These are phyloP conservation scores for Paramecium biaurelia DNA, from an alignment of 73 alveolate species.

Conservation along the genomic window DNA sequence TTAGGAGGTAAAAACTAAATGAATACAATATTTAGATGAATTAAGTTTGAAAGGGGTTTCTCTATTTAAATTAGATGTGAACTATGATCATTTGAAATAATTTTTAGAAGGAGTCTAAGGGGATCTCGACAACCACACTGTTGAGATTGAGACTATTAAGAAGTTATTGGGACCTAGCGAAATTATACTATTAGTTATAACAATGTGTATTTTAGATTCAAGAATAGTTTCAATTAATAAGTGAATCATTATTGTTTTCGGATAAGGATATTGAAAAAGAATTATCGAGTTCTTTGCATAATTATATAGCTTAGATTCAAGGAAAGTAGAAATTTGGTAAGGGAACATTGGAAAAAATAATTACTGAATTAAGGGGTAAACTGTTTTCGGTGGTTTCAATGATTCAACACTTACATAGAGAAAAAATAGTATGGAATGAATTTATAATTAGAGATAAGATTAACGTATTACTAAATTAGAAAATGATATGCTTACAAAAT, in stretches of 20 bases:
- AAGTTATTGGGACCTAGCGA: slow-evolving; percentile 49
- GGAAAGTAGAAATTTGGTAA: slow-evolving; percentile 39
- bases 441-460: slow-evolving; percentile 41
- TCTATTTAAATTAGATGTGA: slow-evolving; percentile 56
- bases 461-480: slow-evolving; percentile 53
- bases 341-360: slow-evolving; percentile 39
- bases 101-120: slow-evolving; percentile 56
- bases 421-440: neutral
- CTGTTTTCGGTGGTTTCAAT: neutral
- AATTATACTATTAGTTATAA: neutral
- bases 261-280: slow-evolving; percentile 62
- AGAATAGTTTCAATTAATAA: neutral
- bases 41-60: slow-evolving; percentile 58
- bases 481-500: slow-evolving; percentile 38
- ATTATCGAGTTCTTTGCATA: neutral
- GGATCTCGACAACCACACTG: slow-evolving; percentile 30
- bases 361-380: slow-evolving; percentile 44
- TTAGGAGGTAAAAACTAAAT: neutral
- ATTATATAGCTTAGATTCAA: neutral
- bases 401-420: neutral
- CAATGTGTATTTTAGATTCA: neutral
- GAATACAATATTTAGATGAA: neutral
- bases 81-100: slow-evolving; percentile 57
- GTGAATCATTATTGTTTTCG: neutral
- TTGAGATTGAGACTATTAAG: slow-evolving; percentile 39